Evolutionary conservation across 129 eudicot genomes (phyloP), one percentile per base, ranked within the genome.

Genomic region (Calendula officinalis): DNA sequence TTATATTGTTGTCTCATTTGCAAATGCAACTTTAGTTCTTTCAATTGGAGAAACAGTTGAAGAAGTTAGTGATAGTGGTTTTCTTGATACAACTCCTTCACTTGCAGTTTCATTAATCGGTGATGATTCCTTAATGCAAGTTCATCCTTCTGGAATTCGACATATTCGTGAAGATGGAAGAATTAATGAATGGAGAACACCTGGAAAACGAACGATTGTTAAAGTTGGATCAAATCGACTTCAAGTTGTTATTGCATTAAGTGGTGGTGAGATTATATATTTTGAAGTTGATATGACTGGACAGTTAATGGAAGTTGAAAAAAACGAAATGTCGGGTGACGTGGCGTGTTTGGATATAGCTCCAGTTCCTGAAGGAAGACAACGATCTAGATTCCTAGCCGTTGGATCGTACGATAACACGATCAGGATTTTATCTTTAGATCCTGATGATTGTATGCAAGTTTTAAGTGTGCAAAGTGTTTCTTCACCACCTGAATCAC

Each of bases 311-410:
- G 99, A 94, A 79, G 92, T 89, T 14, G 97, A 89, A 63, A 94
- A 94, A 64, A 87, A 83, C 57, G 99, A 94, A 72, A 94, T 94
- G 99, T 83, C 99, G 0, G 99, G 99, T 35, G 99, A 94, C 54
- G 85, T 94, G 55, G 99, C 99, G 59, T 94, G 99, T 86, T 74
- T 94, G 80, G 99, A 94, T 75, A 94, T 94, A 71, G 99, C 99
- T 55, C 99, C 99, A 64, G 95, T 94, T n/a, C 99, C 99, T 10
- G 99, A 88, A 76, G 99, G 97, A 75, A 75, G 99, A 52, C 92
- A 82, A 52, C 86, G 99, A 49, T 94, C 99, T 8, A 90, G 99
- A 22, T 94, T 94, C 71, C 90, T 94, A 32, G 97, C 99, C 11
- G 99, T 94, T 60, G 99, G 99, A 54, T 94, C 99, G 7, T 94